phyloP scores from a whole-genome alignment of 2,329 filamentous ascomycete species.

The Pestalotiopsis sp. region DNA sequence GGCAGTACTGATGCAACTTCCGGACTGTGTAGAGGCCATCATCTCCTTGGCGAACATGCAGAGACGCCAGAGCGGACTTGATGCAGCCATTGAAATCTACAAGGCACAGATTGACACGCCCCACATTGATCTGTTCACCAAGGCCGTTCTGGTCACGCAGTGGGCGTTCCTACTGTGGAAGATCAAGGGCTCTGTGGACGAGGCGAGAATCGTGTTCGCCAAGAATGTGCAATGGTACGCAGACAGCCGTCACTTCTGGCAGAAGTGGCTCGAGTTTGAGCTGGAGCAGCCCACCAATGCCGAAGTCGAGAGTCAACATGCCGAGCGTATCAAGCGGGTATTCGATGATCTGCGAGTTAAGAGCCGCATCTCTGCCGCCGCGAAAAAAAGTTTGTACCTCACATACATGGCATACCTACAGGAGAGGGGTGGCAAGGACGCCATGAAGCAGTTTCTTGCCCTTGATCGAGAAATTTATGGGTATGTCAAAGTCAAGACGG shows the following conservation, averaged over 20 bases:
- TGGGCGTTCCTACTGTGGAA: constrained; percentile 89
- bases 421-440: constrained; percentile 76
- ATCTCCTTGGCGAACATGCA: constrained; percentile 84
- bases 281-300: constrained; percentile 73
- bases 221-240: constrained; percentile 82
- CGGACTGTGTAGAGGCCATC: constrained; percentile 84
- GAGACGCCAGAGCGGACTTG: constrained; percentile 78
- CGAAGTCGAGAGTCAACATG: constrained; percentile 64
- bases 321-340: constrained; percentile 76
- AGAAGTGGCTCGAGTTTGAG: constrained; percentile 86
- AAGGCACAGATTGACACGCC: constrained; percentile 77
- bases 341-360: constrained; percentile 73
- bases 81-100: constrained; percentile 81
- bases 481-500: constrained; percentile 42
- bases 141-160: constrained; percentile 83
- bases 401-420: constrained; percentile 83
- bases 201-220: constrained; percentile 80
- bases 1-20: constrained; percentile 73
- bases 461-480: constrained; percentile 89
- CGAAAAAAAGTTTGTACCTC: constrained; percentile 74
- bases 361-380: constrained; percentile 65
- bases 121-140: constrained; percentile 73
- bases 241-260: constrained; percentile 87
- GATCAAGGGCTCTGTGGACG: constrained; percentile 75
- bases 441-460: constrained; percentile 81